Conservation (phyloP, 441 rosid genomes). For the Viola pubescens region DNA sequence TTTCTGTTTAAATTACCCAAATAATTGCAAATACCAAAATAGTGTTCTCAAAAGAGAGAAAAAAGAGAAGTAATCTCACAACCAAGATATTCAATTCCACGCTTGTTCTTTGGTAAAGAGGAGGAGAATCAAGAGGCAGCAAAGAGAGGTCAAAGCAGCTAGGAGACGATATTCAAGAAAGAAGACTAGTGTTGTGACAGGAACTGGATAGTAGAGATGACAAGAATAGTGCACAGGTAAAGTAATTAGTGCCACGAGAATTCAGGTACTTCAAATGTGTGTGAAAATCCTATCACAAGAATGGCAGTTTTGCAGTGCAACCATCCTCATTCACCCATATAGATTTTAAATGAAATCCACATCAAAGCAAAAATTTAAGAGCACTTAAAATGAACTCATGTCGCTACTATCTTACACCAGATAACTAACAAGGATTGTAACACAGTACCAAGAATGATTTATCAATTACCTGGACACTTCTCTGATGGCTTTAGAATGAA, state of each 20-base stretch:
- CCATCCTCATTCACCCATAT: not conserved
- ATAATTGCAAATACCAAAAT: too few relatives aligned
- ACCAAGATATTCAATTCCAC: not conserved
- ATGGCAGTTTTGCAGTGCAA: constrained; percentile 4
- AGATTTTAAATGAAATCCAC: not conserved
- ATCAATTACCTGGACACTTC: constrained; percentile 71
- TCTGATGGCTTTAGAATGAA: constrained; percentile 88
- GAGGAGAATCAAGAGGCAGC: constrained; percentile 1
- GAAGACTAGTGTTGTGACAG: not conserved
- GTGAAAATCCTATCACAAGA: not conserved
- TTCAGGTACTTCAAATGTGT: not conserved
- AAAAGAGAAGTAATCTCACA: not conserved
- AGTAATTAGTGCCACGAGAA: not conserved
- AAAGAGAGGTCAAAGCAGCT: not conserved
- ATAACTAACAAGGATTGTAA: not conserved
- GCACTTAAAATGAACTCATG: not conserved
- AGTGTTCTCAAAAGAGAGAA: not conserved
- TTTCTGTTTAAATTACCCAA: too few relatives aligned
- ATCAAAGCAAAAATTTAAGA: not conserved
- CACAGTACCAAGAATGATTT: not conserved
- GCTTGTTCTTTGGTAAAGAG: not conserved
- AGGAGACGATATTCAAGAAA: not conserved
- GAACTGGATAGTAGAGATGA: not conserved
- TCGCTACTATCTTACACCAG: constrained; percentile 6
- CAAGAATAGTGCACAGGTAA: not conserved